Percentiles rank a stretch among this genome's conserved stretches.
Evolutionary conservation across 306 rosid genomes (phyloP).

Genomic region (Dryas drummondii): DNA sequence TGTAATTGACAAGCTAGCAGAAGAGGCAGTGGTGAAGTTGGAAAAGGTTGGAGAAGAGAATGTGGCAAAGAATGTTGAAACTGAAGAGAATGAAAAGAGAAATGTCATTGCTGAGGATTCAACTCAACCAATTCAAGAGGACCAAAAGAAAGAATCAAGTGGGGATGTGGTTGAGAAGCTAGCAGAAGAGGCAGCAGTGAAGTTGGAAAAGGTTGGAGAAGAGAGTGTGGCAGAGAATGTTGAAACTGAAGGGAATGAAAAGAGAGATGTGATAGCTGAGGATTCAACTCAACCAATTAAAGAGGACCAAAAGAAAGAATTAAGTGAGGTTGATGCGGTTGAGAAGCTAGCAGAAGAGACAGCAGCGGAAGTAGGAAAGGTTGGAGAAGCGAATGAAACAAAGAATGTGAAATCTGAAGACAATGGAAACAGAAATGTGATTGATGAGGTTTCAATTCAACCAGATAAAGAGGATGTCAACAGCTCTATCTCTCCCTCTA

Average conservation of each 20-base stretch:
- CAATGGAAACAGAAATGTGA: background rate
- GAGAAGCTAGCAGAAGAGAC: conserved; percentile 12
- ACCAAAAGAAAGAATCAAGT: conserved; percentile 36
- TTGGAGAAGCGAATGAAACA: conserved; percentile 3
- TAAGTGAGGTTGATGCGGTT: background rate
- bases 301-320: conserved; percentile 2
- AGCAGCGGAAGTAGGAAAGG: background rate
- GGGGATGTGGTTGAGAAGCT: conserved; percentile 22
- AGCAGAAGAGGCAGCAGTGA: background rate
- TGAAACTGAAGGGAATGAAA: background rate
- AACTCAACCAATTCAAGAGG: background rate
- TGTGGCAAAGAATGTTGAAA: conserved; percentile 29
- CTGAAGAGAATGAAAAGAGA: conserved; percentile 20
- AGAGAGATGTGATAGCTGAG: background rate
- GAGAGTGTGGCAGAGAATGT: background rate
- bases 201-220: conserved; percentile 1
- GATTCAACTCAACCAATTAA: conserved; percentile 9
- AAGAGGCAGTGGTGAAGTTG: conserved; percentile 37
- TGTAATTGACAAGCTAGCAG: conserved; percentile 26
- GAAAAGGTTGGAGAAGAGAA: conserved; percentile 37
- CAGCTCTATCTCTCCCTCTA: conserved; percentile 12
- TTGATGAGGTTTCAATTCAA: background rate
- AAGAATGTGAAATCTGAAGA: conserved; percentile 16
- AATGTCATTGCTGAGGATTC: conserved; percentile 16
- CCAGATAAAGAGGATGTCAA: conserved; percentile 11